Evolutionary conservation across 2,329 filamentous ascomycete genomes (phyloP).

Genomic region (Lecanicillium sp.): DNA sequence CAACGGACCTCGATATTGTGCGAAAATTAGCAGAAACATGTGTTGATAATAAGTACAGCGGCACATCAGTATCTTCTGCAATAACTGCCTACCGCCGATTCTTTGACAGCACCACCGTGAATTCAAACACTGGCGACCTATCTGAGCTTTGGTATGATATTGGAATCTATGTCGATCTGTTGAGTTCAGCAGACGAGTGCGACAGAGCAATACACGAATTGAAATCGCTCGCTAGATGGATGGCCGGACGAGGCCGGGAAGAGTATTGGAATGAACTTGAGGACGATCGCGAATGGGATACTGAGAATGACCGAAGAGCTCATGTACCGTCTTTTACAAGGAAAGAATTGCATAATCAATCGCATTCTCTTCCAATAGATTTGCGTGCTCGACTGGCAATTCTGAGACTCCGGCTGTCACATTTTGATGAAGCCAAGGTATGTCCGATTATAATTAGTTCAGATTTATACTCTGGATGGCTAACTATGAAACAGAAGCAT

Average conservation of each 20-base stretch:
- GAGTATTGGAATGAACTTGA: conserved; percentile 65
- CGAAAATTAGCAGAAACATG: conserved; percentile 50
- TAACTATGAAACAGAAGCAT: conserved; percentile 42
- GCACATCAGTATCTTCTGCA: conserved; percentile 28
- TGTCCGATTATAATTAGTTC: conserved; percentile 19
- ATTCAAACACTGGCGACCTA: conserved; percentile 20
- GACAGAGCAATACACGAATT: conserved; percentile 60
- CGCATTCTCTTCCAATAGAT: conserved; percentile 74
- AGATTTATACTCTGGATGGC: conserved; percentile 4
- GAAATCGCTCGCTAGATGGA: conserved; percentile 70
- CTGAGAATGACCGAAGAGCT: conserved; percentile 59
- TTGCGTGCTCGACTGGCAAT: conserved; percentile 77
- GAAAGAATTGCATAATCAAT: conserved; percentile 37
- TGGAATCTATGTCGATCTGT: conserved; percentile 77
- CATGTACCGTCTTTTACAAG: conserved; percentile 53
- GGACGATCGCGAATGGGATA: conserved; percentile 81
- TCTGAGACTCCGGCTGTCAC: conserved; percentile 66
- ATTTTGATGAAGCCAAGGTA: conserved; percentile 68
- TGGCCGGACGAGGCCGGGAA: conserved; percentile 69
- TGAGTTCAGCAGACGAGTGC: conserved; percentile 57
- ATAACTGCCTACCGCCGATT: conserved; percentile 41
- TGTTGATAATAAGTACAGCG: conserved; percentile 42
- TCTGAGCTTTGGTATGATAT: conserved; percentile 67
- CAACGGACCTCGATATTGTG: conserved; percentile 46
- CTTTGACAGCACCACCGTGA: conserved; percentile 33